Base-by-base conservation (phyloP, 2,329 filamentous ascomycete species). In the Clonostachys rosea region DNA sequence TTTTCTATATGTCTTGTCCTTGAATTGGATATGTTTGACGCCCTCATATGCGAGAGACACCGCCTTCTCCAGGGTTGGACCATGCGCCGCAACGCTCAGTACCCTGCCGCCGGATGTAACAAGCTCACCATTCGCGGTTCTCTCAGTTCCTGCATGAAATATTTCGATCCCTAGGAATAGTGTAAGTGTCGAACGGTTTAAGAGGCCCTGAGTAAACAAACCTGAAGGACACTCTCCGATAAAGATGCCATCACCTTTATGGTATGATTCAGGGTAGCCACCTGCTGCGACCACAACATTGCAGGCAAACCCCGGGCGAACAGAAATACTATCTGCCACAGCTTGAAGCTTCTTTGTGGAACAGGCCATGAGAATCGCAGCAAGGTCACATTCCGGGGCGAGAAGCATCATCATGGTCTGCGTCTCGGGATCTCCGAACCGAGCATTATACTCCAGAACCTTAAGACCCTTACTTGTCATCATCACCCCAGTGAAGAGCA, bases 351-450 rank as follows among this genome's bases (percentile, higher is more conserved):
- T 83, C 18, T 84, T 81, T 44, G 85, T 77, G 8, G 86, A 81
- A 65, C 89, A 95, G 42, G 90, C 89, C 33, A 89, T 72, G 83
- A 96, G 89, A 51, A 96, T 75, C 61, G 88, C 81, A 0, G 89
- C 90, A 36, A 96, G 76, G 66, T 96, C 91, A 11, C 85, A 88
- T 50, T 92, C 83, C 37, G 75, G 66, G 36, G 78, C 84, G 57
- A 96, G 75, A 16, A 96, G 73, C 3, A 87, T 82, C 13, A 96
- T 73, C 18, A 94, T 74, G 3, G 86, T 91, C 67, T 95, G 89
- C 0, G 88, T 91, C 66, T 95, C 90, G 2, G 90, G 90, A 58
- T 95, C 90, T 39, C 90, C 90, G 59, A 94, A 94, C 45, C 90
- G 81, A 35, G 92, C 89, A 57, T 95, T 95, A 71, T 95, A 95